Percentiles rank a stretch among this genome's conserved stretches.
Conservation (phyloP, 1,284 basidiomycete genomes). For the Sporisorium exsertum region DNA sequence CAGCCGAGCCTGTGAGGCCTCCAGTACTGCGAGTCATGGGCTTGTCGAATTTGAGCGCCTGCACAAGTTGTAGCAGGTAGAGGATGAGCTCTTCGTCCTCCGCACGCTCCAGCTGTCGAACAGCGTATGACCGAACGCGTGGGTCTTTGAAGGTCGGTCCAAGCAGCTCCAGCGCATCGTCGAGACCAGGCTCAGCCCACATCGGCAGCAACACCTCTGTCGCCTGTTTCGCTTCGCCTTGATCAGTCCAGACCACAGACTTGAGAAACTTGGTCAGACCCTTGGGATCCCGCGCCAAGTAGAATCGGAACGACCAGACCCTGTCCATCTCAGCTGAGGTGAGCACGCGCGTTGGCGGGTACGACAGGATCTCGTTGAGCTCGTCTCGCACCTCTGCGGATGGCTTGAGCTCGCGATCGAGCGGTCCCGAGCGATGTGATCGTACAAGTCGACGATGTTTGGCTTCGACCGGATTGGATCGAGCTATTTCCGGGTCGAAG, state of each 20-base stretch:
- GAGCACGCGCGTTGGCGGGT: slow-evolving; percentile 87
- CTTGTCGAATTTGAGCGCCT: slow-evolving; percentile 81
- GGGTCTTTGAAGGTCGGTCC: slow-evolving; percentile 89
- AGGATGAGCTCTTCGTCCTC: slow-evolving; percentile 96
- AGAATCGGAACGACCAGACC: slow-evolving; percentile 99
- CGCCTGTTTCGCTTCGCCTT: slow-evolving; percentile 95
- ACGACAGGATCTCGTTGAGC: slow-evolving; percentile 87
- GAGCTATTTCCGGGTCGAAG: slow-evolving; percentile 87
- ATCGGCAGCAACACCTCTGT: slow-evolving; percentile 94
- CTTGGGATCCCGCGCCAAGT: slow-evolving; percentile 85
- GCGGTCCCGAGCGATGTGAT: slow-evolving; percentile 91
- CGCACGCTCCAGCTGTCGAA: slow-evolving; percentile 86
- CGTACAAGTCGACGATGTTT: slow-evolving; percentile 94
- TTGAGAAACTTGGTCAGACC: slow-evolving; percentile 97
- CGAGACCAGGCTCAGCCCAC: slow-evolving; percentile 96
- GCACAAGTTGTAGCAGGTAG: slow-evolving; percentile 94
- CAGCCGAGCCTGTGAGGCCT: slow-evolving; percentile 21
- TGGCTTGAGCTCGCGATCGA: slow-evolving; percentile 95
- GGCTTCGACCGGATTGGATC: slow-evolving; percentile 95
- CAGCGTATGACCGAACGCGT: slow-evolving; percentile 91
- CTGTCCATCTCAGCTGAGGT: slow-evolving; percentile 93
- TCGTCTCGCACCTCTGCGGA: slow-evolving; percentile 93
- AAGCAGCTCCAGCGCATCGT: slow-evolving; percentile 93
- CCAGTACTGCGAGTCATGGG: slow-evolving; percentile 15
- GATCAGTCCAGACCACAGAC: slow-evolving; percentile 96